Conservation (phyloP, 2,329 filamentous ascomycete genomes). For the Fusarium albosuccineum region DNA sequence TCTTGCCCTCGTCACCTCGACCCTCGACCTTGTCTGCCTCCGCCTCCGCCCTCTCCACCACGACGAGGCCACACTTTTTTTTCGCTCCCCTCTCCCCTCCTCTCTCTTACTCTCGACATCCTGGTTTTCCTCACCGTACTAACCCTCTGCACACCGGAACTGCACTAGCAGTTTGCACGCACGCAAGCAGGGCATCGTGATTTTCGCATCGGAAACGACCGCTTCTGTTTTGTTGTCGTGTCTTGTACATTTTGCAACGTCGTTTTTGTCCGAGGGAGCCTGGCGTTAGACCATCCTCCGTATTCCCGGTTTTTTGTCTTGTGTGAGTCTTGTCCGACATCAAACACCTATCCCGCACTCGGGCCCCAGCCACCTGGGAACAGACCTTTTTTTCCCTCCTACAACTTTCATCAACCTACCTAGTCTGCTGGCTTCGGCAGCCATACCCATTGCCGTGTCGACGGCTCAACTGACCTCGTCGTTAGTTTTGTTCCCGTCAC, state of each 20-base stretch:
- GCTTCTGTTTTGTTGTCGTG: conserved; percentile 30
- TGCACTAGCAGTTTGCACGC: conserved; percentile 4
- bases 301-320: conserved; percentile 41
- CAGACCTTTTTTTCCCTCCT: conserved; percentile 13
- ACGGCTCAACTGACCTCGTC: conserved; percentile 27
- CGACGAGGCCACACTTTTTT: conserved; percentile 38
- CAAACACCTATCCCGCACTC: conserved; percentile 25
- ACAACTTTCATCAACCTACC: neutral
- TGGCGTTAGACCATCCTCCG: conserved; percentile 45
- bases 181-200: conserved; percentile 14
- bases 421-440: neutral
- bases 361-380: conserved; percentile 33
- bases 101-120: conserved; percentile 34
- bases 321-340: conserved; percentile 41
- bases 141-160: conserved; percentile 20
- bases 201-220: conserved; percentile 31
- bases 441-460: neutral
- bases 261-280: conserved; percentile 42
- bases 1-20: conserved; percentile 29
- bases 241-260: conserved; percentile 36
- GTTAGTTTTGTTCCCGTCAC: conserved; percentile 31
- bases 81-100: conserved; percentile 24
- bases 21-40: conserved; percentile 19
- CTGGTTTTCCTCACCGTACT: conserved; percentile 34
- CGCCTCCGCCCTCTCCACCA: conserved; percentile 26